Conservation (phyloP, 2,329 filamentous ascomycete genomes). For the Xylaria sp. region DNA sequence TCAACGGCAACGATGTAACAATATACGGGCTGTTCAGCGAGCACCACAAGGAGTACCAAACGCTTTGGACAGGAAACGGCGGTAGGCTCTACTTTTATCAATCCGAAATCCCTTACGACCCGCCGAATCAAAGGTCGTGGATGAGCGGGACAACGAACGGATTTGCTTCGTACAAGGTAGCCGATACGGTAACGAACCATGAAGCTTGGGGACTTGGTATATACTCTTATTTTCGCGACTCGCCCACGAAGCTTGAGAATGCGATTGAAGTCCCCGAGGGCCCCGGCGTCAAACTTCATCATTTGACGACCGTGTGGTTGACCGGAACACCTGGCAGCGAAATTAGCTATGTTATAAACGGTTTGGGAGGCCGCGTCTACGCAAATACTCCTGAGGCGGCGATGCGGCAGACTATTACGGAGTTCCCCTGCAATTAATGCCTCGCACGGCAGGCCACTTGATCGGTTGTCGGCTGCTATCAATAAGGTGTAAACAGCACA, state of each 20-base stretch:
- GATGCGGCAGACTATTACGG: constrained; percentile 50
- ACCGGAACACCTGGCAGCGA: constrained; percentile 48
- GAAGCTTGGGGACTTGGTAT: constrained; percentile 51
- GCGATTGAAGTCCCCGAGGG: constrained; percentile 48
- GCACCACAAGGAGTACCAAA: constrained; percentile 51
- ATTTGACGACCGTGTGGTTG: constrained; percentile 50
- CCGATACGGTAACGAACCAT: constrained; percentile 45
- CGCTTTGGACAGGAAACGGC: constrained; percentile 49
- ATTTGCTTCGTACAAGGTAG: constrained; percentile 51
- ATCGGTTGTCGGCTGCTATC: background rate
- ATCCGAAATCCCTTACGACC: constrained; percentile 52
- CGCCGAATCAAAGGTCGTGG: constrained; percentile 48
- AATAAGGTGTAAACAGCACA: background rate
- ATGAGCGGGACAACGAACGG: constrained; percentile 46
- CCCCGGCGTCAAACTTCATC: constrained; percentile 47
- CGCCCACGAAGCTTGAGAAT: constrained; percentile 50
- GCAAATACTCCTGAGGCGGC: constrained; percentile 47
- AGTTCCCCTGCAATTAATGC: constrained; percentile 35
- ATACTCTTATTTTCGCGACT: constrained; percentile 52
- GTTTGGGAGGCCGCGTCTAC: constrained; percentile 46
- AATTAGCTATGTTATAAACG: constrained; percentile 50
- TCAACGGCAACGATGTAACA: constrained; percentile 49
- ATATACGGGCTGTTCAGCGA: constrained; percentile 52
- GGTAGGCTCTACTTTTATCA: constrained; percentile 52
- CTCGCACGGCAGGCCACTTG: background rate